Conservation (phyloP, 306 rosid genomes). For the Cucurbita argyrosperma region DNA sequence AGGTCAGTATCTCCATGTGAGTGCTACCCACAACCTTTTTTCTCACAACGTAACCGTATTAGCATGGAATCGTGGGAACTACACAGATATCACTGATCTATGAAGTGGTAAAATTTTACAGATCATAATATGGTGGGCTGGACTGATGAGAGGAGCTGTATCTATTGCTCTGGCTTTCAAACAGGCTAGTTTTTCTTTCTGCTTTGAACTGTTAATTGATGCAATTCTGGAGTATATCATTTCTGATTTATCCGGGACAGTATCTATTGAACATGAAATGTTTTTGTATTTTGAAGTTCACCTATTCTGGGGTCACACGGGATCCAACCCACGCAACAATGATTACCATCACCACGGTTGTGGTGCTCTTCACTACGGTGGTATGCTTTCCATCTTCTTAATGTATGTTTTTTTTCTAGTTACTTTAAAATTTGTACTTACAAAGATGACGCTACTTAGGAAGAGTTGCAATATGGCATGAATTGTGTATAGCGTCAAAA, state of each 20-base stretch:
- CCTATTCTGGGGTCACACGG: slow-evolving; percentile 58
- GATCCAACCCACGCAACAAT: slow-evolving; percentile 63
- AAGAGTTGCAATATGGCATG: neutral
- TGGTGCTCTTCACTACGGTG: slow-evolving; percentile 75
- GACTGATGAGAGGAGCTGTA: slow-evolving; percentile 87
- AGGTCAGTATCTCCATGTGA: slow-evolving; percentile 27
- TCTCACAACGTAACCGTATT: neutral
- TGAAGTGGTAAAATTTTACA: slow-evolving; percentile 4
- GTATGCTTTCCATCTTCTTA: slow-evolving; percentile 22
- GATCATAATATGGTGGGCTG: slow-evolving; percentile 92
- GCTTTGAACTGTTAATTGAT: neutral
- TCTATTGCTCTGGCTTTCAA: slow-evolving; percentile 90
- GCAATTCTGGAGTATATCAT: neutral
- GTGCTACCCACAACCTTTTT: neutral
- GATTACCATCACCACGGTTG: slow-evolving; percentile 69
- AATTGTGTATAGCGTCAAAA: neutral
- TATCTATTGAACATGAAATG: neutral
- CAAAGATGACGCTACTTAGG: neutral
- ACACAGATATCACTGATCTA: neutral
- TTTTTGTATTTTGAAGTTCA: slow-evolving; percentile 42
- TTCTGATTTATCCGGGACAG: neutral
- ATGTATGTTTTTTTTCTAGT: neutral
- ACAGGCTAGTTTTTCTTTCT: slow-evolving; percentile 28
- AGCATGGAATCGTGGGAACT: neutral
- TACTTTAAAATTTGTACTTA: neutral